Conservation (phyloP, 2,329 filamentous ascomycete genomes). For the Cryphonectria japonica region DNA sequence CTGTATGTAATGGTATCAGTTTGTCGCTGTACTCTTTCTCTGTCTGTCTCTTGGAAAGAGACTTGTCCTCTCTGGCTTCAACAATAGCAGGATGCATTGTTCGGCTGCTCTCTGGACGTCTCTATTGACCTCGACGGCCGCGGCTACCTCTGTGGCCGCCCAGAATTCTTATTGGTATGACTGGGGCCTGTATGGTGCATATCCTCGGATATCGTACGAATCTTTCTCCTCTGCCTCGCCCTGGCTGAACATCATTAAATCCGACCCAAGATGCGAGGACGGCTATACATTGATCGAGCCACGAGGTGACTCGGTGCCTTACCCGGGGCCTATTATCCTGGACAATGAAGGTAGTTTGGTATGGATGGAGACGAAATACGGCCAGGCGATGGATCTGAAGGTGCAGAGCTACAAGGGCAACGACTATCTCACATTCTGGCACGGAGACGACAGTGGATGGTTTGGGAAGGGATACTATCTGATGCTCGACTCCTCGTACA, state of each 20-base stretch:
- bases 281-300: slow-evolving; percentile 30
- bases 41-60: background rate
- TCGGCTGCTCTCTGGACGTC: background rate
- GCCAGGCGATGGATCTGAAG: slow-evolving; percentile 29
- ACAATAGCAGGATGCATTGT: background rate
- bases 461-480: slow-evolving; percentile 28
- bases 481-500: slow-evolving; percentile 29
- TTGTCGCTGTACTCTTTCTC: too few species aligned
- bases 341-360: slow-evolving; percentile 35
- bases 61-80: background rate
- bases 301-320: slow-evolving; percentile 27
- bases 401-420: slow-evolving; percentile 39
- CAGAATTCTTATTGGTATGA: slow-evolving; percentile 25
- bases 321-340: slow-evolving; percentile 34
- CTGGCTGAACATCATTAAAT: slow-evolving; percentile 29
- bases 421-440: slow-evolving; percentile 44
- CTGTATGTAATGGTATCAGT: background rate
- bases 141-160: slow-evolving; percentile 8
- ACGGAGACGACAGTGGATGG: slow-evolving; percentile 23
- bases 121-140: slow-evolving; percentile 1
- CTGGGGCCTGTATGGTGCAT: slow-evolving; percentile 30
- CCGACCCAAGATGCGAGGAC: slow-evolving; percentile 29
- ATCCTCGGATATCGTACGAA: slow-evolving; percentile 27
- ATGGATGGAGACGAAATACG: slow-evolving; percentile 34
- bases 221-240: slow-evolving; percentile 28